Base-by-base conservation (phyloP, 2,329 filamentous ascomycete genomes). In the Xylaria sp. region DNA sequence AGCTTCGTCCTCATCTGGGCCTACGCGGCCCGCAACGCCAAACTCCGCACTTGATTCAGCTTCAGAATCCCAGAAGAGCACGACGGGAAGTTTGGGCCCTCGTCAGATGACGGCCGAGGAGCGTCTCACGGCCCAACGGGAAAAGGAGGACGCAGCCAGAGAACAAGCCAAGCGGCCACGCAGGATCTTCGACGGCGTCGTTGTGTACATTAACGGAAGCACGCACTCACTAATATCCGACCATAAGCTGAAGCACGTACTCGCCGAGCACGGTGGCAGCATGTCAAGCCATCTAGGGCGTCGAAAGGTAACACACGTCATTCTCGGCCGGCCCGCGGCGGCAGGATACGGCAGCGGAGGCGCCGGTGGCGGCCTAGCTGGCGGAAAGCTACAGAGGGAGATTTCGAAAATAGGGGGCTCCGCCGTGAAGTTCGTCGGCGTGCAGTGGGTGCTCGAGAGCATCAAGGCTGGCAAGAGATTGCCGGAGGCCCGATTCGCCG, bases 381-480 rank as follows among this genome's bases (percentile, higher is more conserved):
- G 88, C 1, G 86, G 86, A 36, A 98, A 98, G 82, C 82, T 97
- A 59, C 91, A 97, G 74, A 92, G 88, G 79, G 94, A 97, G 82
- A 91, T 97, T 65, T 80, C 83, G 31, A 86, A 86, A 64, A 83
- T 89, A 3, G 85, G 91, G 25, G 92, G 92, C 12, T 89, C 88
- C 71, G 89, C 87, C 31, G 85, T 97, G 61, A 94, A 91, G 81
- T 95, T 92, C 79, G 91, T 98, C 63, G 89, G 86, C 61, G 92
- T 91, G 31, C 91, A 97, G 75, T 98, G 94, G 93, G 89, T 93
- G 6, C 81, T 97, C n/a, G 92, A 97, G 78, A 94, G 93, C 78
- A 85, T 97, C 73, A 92, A 91, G 73, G 89, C 87, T 1, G 91
- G 91, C 2, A 93, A 88, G 78, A 85, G 94, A 64, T 83, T 97